Evolutionary conservation across 2,329 filamentous ascomycete species (phyloP).

Genomic region (Bipolaris gigantea): DNA sequence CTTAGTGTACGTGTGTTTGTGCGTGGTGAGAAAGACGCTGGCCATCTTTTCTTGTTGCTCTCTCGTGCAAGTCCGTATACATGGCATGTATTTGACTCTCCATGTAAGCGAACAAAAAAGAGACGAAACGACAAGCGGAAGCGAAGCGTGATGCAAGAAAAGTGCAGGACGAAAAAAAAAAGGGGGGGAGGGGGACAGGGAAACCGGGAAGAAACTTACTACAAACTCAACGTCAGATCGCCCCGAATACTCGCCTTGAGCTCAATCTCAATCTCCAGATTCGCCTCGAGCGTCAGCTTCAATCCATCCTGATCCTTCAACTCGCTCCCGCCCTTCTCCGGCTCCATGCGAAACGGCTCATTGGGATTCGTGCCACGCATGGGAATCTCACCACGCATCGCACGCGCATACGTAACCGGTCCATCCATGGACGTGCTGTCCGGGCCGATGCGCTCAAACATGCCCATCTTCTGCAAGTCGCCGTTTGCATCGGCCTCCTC

Average conservation of each 20-base stretch:
- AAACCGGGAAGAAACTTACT: conserved; percentile 59
- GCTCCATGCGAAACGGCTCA: conserved; percentile 49
- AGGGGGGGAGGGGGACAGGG: too few species aligned
- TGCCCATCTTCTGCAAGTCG: conserved; percentile 52
- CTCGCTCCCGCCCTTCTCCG: conserved; percentile 46
- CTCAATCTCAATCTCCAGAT: conserved; percentile 81
- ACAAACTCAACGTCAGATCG: conserved; percentile 76
- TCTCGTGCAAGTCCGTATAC: not conserved
- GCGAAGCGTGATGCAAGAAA: too few species aligned
- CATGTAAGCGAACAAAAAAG: conserved; percentile 12
- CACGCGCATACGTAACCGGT: conserved; percentile 57
- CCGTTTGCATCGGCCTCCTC: conserved; percentile 56
- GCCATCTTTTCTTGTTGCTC: not conserved
- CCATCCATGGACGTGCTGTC: conserved; percentile 60
- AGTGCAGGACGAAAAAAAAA: too few species aligned
- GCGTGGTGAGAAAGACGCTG: not conserved
- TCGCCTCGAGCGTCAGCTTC: conserved; percentile 72
- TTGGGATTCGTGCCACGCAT: conserved; percentile 56
- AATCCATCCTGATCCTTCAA: conserved; percentile 65
- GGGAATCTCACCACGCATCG: conserved; percentile 59
- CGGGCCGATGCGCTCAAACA: conserved; percentile 59
- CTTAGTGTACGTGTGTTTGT: not conserved
- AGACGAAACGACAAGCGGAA: not conserved
- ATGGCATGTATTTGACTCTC: conserved; percentile 1
- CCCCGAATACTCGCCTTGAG: conserved; percentile 85